Evolutionary conservation across 257 asterid genomes (phyloP).

Genomic region (Leptodermis oblonga): DNA sequence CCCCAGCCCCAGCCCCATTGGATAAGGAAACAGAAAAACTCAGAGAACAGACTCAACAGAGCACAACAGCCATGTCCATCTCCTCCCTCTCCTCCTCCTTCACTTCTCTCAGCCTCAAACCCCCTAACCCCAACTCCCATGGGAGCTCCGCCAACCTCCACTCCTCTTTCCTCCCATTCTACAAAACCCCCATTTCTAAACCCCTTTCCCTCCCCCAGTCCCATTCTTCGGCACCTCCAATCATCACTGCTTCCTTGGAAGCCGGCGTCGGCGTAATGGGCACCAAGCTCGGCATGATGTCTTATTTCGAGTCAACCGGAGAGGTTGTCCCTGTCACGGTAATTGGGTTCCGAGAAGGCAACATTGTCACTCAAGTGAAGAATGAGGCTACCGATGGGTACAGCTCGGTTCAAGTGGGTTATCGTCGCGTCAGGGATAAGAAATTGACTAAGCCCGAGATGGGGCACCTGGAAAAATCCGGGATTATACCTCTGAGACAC

Average conservation of each 20-base stretch:
- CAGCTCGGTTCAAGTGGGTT: conserved; percentile 84
- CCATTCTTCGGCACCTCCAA: conserved; percentile 18
- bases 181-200: conserved; percentile 26
- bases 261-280: conserved; percentile 93
- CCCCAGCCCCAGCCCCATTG: too few species aligned
- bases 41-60: neutral
- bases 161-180: conserved; percentile 44
- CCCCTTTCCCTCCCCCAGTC: conserved; percentile 39
- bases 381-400: conserved; percentile 82
- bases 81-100: conserved; percentile 35
- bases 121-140: conserved; percentile 21
- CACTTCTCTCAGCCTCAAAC: conserved; percentile 24
- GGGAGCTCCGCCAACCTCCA: conserved; percentile 22
- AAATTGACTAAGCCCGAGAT: conserved; percentile 88
- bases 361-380: conserved; percentile 86
- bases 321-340: conserved; percentile 84
- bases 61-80: conserved; percentile 40
- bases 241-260: conserved; percentile 68
- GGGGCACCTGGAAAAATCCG: conserved; percentile 87
- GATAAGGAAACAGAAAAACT: conserved; percentile 12
- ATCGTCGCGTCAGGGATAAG: conserved; percentile 71
- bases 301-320: conserved; percentile 66
- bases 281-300: conserved; percentile 92
- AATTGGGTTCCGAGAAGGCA: conserved; percentile 91
- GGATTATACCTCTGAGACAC: conserved; percentile 79